Conservation (phyloP, 768 basidiomycete genomes). For the Steccherinum ochraceum region DNA sequence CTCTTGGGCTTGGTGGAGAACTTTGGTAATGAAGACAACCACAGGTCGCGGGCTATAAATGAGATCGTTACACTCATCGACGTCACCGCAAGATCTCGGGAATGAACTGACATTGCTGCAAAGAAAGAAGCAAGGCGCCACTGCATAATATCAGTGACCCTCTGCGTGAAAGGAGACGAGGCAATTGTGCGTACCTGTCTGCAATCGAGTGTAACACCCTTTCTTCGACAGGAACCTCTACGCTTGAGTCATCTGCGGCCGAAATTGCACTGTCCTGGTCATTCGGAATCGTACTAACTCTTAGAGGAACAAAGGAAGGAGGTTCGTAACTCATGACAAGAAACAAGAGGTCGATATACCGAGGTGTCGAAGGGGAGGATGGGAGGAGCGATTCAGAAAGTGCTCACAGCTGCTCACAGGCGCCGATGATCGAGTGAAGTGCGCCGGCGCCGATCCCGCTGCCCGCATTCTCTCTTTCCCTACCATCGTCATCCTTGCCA, state of each 20-base stretch:
- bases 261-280: background rate
- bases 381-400: background rate
- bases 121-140: constrained; percentile 33
- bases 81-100: no score
- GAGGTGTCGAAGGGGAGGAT: background rate
- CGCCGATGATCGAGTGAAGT: no score
- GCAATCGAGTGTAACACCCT: constrained; percentile 39
- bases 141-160: background rate
- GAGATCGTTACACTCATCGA: no score
- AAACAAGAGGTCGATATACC: no score
- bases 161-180: background rate
- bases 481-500: no score
- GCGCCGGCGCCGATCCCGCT: no score
- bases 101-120: constrained; percentile 56
- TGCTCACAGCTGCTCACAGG: background rate
- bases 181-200: constrained; percentile 44
- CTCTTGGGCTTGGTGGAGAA: constrained; percentile 63
- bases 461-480: no score
- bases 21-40: constrained; percentile 65
- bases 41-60: constrained; percentile 58
- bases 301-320: no score
- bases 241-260: background rate
- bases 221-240: background rate
- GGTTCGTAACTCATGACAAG: no score
- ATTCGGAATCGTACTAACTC: background rate